Evolutionary conservation across 2,329 filamentous ascomycete species (phyloP).

Genomic region (Xylariaceae sp.): DNA sequence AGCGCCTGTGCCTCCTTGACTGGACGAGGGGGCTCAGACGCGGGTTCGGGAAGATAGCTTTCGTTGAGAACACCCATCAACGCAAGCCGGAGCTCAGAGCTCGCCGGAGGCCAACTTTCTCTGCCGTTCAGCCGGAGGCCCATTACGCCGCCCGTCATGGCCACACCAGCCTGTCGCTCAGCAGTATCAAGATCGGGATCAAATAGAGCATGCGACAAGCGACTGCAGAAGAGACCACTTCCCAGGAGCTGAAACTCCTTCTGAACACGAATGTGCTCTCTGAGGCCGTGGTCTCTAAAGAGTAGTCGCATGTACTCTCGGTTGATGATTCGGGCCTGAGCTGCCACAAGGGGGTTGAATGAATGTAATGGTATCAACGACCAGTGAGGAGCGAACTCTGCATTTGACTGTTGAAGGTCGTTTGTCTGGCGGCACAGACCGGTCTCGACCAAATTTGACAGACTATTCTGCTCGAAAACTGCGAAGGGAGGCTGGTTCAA

Average conservation of each 20-base stretch:
- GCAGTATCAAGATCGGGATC: constrained; percentile 74
- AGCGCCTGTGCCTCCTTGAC: constrained; percentile 33
- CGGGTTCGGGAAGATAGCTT: constrained; percentile 43
- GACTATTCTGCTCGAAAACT: constrained; percentile 23
- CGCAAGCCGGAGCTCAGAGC: constrained; percentile 82
- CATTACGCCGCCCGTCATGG: constrained; percentile 63
- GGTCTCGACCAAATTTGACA: constrained; percentile 33
- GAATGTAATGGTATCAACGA: constrained; percentile 62
- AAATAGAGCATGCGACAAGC: constrained; percentile 76
- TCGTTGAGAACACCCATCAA: constrained; percentile 80
- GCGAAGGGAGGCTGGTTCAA: constrained; percentile 30
- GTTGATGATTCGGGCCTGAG: constrained; percentile 72
- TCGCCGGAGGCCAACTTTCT: constrained; percentile 86
- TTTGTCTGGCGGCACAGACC: constrained; percentile 27
- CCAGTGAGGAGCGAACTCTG: constrained; percentile 43
- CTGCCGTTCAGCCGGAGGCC: constrained; percentile 76
- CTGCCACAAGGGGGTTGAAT: constrained; percentile 63
- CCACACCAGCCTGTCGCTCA: constrained; percentile 62
- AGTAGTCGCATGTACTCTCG: constrained; percentile 67
- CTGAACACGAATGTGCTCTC: constrained; percentile 66
- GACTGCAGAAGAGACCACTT: constrained; percentile 74
- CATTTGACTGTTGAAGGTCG: constrained; percentile 8
- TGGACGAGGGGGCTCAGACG: constrained; percentile 20
- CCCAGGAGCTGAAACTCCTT: constrained; percentile 76
- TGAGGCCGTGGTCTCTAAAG: constrained; percentile 65